phyloP scores from a whole-genome alignment of 2,329 filamentous ascomycete species.

The Hymenoscyphus repandus region DNA sequence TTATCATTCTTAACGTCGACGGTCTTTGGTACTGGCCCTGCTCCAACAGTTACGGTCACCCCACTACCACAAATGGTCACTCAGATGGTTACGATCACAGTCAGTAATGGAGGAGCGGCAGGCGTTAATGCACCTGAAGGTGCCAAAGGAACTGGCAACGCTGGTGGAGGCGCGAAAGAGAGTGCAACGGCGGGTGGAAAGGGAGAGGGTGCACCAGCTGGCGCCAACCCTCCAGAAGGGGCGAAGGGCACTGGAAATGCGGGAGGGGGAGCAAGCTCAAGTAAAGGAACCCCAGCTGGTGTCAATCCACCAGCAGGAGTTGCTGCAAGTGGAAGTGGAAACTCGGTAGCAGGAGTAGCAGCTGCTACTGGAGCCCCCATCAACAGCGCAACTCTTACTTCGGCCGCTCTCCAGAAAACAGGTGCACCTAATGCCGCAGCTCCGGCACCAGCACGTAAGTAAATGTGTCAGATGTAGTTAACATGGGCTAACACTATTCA shows the following conservation, averaged over 20 bases:
- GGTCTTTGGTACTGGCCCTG: conserved; percentile 29
- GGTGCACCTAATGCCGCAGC: background rate
- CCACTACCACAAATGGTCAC: conserved; percentile 27
- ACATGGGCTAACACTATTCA: background rate
- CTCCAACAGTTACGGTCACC: conserved; percentile 36
- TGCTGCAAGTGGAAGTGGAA: background rate
- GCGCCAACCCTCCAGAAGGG: background rate
- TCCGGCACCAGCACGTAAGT: conserved; percentile 1
- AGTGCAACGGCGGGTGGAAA: too few relatives aligned
- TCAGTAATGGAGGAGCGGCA: conserved; percentile 5
- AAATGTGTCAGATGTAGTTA: background rate
- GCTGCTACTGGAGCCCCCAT: conserved; percentile 2
- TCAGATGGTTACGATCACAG: conserved; percentile 14
- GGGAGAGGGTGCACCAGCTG: background rate
- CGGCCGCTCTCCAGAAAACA: conserved; percentile 4
- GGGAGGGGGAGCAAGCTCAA: too few relatives aligned
- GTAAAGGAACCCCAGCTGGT: background rate
- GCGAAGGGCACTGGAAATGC: too few relatives aligned
- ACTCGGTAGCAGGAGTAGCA: background rate
- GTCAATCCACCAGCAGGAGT: conserved; percentile 6
- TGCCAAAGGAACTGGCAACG: background rate
- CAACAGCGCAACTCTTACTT: conserved; percentile 4
- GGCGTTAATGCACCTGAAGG: background rate
- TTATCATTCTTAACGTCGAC: conserved; percentile 36
- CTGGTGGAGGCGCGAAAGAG: background rate